Percentiles rank a stretch among this genome's conserved stretches.
Evolutionary conservation across 1,284 basidiomycete genomes (phyloP).

Genomic region (Naganishia sp.): DNA sequence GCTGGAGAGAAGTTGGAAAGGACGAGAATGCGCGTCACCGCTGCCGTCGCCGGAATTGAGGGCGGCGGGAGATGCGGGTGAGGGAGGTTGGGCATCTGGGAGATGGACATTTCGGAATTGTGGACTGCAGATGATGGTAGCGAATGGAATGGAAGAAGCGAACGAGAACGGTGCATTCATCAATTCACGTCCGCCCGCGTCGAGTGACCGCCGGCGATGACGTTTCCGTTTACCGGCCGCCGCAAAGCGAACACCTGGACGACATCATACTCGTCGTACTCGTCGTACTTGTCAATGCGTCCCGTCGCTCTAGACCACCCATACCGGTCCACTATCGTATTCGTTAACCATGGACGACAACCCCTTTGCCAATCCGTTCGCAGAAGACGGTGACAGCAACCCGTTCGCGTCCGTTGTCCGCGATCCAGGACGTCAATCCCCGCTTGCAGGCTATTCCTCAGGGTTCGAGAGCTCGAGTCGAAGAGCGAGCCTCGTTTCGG

Average conservation of each 20-base stretch:
- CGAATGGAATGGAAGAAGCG: not conserved
- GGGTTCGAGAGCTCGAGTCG: not conserved
- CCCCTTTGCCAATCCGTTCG: conserved; percentile 55
- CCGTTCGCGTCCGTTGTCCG: conserved; percentile 32
- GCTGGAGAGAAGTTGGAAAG: conserved; percentile 89
- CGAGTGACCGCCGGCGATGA: too few relatives aligned
- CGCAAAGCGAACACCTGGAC: too few relatives aligned
- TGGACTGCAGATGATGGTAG: not conserved
- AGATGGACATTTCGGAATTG: conserved; percentile 41
- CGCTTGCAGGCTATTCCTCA: conserved; percentile 12
- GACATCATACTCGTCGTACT: too few relatives aligned
- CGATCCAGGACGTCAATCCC: conserved; percentile 23
- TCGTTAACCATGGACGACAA: conserved; percentile 35
- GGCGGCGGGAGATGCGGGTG: conserved; percentile 42
- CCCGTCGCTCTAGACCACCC: not conserved
- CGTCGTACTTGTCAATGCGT: not conserved
- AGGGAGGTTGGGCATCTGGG: conserved; percentile 49
- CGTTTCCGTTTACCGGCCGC: too few relatives aligned
- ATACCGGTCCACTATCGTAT: too few relatives aligned
- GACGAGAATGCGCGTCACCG: conserved; percentile 91
- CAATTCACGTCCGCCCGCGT: not conserved
- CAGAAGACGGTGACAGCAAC: conserved; percentile 32
- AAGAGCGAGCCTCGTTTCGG: not conserved
- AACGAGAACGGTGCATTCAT: not conserved
- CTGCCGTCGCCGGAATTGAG: conserved; percentile 63